These are phyloP conservation scores for Penicillium atrosanguineum DNA, from an alignment of 495 filamentous ascomycete genomes.

Conservation along the genomic window DNA sequence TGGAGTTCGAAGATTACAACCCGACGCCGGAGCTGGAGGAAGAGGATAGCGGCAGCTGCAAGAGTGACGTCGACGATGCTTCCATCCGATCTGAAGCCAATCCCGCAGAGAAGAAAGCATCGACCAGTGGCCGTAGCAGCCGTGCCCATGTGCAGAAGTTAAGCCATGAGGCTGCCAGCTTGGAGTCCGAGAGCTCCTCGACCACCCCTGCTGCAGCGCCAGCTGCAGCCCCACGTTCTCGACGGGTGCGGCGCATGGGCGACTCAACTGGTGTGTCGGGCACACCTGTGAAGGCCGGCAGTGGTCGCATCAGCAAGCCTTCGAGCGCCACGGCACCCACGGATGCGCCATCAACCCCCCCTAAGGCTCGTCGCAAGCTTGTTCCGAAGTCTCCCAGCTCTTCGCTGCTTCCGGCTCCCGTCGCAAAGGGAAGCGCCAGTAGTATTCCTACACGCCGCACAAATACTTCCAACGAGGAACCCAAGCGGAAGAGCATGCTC, in stretches of 20 bases:
- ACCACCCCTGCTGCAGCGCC: constrained; percentile 10
- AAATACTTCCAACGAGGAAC: constrained; percentile 14
- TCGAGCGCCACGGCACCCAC: constrained; percentile 8
- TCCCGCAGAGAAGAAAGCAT: constrained; percentile 23
- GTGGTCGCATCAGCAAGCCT: constrained; percentile 22
- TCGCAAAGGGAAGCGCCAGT: constrained; percentile 20
- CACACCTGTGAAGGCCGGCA: constrained; percentile 25
- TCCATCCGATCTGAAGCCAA: constrained; percentile 14
- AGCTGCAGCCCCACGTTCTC: constrained; percentile 30
- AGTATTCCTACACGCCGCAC: constrained; percentile 23
- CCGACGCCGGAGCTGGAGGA: constrained; percentile 9
- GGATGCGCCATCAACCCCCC: constrained; percentile 24
- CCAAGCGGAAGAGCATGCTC: constrained; percentile 32
- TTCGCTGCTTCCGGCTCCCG: constrained; percentile 17
- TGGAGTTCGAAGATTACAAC: constrained; percentile 16
- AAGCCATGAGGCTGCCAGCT: constrained; percentile 8
- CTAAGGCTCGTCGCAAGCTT: constrained; percentile 39
- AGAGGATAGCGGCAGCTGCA: constrained; percentile 10
- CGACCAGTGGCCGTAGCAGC: constrained; percentile 25
- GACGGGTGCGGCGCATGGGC: constrained; percentile 38
- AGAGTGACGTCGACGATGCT: constrained; percentile 13
- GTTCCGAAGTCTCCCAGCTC: constrained; percentile 37
- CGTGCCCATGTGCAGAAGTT: constrained; percentile 23
- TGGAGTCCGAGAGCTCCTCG: constrained; percentile 9
- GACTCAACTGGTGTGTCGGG: constrained; percentile 23